Base-by-base conservation (phyloP, 2,329 filamentous ascomycete species). In the Pseudocercospora musae region DNA sequence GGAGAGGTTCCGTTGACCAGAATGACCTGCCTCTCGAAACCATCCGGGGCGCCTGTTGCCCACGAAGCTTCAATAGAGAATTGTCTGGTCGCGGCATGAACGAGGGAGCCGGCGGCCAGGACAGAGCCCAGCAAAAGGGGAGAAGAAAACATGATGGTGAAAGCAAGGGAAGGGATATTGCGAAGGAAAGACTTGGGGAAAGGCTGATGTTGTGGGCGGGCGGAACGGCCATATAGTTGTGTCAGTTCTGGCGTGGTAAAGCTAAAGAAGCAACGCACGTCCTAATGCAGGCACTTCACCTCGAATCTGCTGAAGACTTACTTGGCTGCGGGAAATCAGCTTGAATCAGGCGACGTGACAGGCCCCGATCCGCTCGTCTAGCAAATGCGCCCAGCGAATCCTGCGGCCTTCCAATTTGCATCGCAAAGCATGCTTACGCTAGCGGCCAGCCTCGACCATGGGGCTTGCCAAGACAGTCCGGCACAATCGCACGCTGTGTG, bases 1-100 rank as follows among this genome's bases (percentile, higher is more conserved):
- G 62, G 62, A 37, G 61, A 67, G 18, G 57, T 55, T 25, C 63
- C 63, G 40, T 67, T 67, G 33, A 66, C 52, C 18, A 67, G 42
- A 23, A 65, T 67, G 56, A 66, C 62, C 27, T 57, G 62, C 11
- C 64, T 44, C n/a, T 33, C 18, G 49, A 59, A 64, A 21, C 64
- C 64, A 48, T 66, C 62, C 15, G 64, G 64, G 21, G 64, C 58
- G 25, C 58, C 63, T 8, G 33, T 33, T 13, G 58, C 63, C 60
- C 60, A 66, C 46, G 55, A 49, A 27, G 49, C 57, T 10, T 60
- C 58, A 21, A 63, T 58, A 18, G 62, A 58, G 40, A 63, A 63
- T 20, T 58, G 46, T 23, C 62, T 52, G 15, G 62, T 63, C 15
- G 58, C 62, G 31, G 62, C 62, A 27, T 50, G 18, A 31, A 55